Conservation (phyloP, 805 yeast genomes). For the Candida corydali region DNA sequence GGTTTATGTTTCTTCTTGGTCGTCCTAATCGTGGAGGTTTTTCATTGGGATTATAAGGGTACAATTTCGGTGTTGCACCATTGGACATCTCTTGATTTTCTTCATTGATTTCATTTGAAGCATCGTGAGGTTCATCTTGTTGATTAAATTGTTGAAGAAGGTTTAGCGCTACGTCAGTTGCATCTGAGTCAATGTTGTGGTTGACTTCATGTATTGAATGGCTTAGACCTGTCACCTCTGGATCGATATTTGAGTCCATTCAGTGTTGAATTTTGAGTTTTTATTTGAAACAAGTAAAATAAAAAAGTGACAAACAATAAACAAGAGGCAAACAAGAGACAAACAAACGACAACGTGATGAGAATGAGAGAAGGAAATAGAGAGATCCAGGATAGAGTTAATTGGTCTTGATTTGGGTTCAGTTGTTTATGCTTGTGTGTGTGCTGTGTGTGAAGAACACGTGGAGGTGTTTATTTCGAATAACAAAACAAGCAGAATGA, state of each 20-base stretch:
- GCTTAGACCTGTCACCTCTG: constrained; percentile 1
- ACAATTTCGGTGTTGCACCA: constrained; percentile 14
- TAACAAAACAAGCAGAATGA: too few relatives aligned
- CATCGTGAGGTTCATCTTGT: not conserved
- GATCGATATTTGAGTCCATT: constrained; percentile 9
- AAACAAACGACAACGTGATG: too few relatives aligned
- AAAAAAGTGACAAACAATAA: too few relatives aligned
- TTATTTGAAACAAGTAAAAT: too few relatives aligned
- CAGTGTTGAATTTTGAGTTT: too few relatives aligned
- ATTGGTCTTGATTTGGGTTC: too few relatives aligned
- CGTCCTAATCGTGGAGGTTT: constrained; percentile 33
- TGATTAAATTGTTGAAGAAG: constrained; percentile 1
- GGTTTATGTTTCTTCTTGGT: constrained; percentile 26
- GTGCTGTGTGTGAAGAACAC: too few relatives aligned
- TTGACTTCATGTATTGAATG: not conserved
- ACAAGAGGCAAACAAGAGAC: too few relatives aligned
- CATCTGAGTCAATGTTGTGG: not conserved
- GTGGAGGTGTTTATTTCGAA: too few relatives aligned
- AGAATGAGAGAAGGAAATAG: too few relatives aligned
- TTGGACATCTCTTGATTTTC: not conserved
- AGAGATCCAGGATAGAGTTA: too few relatives aligned
- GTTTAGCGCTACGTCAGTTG: constrained; percentile 1
- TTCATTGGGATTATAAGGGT: constrained; percentile 28
- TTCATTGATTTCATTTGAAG: not conserved
- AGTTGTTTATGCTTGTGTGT: too few relatives aligned